Evolutionary conservation across 306 rosid species (phyloP), one percentile per base, ranked within the genome.

Genomic region (Lupinus albus): DNA sequence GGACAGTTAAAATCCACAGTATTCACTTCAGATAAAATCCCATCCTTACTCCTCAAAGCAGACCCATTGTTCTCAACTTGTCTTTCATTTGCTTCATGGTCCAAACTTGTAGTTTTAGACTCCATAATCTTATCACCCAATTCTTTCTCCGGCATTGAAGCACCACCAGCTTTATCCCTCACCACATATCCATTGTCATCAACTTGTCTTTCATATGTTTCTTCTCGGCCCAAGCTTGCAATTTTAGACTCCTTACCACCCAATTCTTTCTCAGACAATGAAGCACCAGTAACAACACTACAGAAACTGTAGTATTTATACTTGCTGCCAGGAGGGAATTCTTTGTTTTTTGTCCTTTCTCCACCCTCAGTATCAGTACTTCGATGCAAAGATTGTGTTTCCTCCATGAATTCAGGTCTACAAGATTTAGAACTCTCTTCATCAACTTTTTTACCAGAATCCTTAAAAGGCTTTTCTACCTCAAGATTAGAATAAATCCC

Each of bases 391-490:
- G 49, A 57, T 36, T 57, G 62, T 54, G 21, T 61, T 63, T 77
- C 78, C 71, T 63, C 48, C 10, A 1, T 39, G 13, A 69, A 35
- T 54, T 52, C 74, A 65, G 75, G 61, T 36, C 55, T 57, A 48
- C 20, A 55, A 60, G 42, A 15, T 14, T 35, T 48, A 44, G 11
- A 68, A 48, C 36, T 55, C 28, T 61, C 75, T 33, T 45, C 54
- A 38, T 61, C 64, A 35, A 60, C 81, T 20, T 76, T 79, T 64
- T 71, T 65, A 70, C 74, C 20, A 67, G 56, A 78, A 41, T 70
- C 72, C 59, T 8, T 39, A 44, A 42, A 45, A 64, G 73, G 46
- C 65, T 44, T 72, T 49, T 49, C 77, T 45, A 45, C 47, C 44
- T 61, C 56, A 51, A 70, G 13, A 68, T 64, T 51, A 25, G 20